A percentile compares a stretch with the other conserved stretches of the same genome.
Evolutionary conservation across 2,329 filamentous ascomycete species (phyloP).

Genomic region (Sarocladium kiliense): DNA sequence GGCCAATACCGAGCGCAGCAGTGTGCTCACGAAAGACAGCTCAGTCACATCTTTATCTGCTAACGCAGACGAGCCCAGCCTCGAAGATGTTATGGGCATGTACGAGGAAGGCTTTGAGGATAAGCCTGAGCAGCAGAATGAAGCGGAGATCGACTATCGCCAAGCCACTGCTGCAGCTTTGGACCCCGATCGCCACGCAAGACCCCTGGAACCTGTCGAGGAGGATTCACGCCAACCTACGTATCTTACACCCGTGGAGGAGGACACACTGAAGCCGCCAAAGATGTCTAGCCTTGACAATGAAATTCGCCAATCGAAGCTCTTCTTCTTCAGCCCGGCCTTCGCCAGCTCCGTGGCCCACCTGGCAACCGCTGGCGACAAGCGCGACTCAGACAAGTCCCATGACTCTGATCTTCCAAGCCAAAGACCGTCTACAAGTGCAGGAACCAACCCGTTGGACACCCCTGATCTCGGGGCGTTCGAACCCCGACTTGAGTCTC

Average conservation of each 20-base stretch:
- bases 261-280: slow-evolving; percentile 15
- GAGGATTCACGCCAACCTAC: not conserved
- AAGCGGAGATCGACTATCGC: slow-evolving; percentile 24
- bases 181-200: slow-evolving; percentile 22
- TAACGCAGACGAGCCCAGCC: slow-evolving; percentile 50
- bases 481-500: not conserved
- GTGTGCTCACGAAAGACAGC: slow-evolving; percentile 73
- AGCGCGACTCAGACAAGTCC: slow-evolving; percentile 48
- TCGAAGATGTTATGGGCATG: slow-evolving; percentile 67
- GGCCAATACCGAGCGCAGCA: slow-evolving; percentile 73
- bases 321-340: slow-evolving; percentile 33
- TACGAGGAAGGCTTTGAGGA: slow-evolving; percentile 59
- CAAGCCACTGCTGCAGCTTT: not conserved
- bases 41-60: slow-evolving; percentile 59
- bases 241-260: not conserved
- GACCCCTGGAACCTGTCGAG: slow-evolving; percentile 16
- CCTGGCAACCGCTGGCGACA: slow-evolving; percentile 24
- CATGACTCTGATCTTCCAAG: slow-evolving; percentile 26
- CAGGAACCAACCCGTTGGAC: not conserved
- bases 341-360: slow-evolving; percentile 35
- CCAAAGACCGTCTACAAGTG: not conserved
- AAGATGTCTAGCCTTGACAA: slow-evolving; percentile 27
- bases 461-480: not conserved
- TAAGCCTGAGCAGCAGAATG: slow-evolving; percentile 18
- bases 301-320: slow-evolving; percentile 33